Evolutionary conservation across 1,139 yeast species (phyloP).

Genomic region (Suhomyces guaymorum): DNA sequence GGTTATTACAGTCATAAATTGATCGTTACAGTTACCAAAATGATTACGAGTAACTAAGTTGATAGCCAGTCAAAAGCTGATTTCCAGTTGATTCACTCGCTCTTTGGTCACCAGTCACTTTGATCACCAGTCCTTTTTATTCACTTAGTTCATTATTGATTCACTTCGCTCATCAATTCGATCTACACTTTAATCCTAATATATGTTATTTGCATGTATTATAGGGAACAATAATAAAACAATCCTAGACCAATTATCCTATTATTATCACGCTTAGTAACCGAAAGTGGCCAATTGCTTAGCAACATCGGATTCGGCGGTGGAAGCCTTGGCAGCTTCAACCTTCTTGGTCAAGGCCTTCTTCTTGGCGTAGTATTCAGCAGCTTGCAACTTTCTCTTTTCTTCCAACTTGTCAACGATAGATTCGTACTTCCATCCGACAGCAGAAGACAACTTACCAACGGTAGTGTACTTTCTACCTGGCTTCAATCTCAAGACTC

Average conservation of each 20-base stretch:
- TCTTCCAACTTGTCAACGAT: conserved; percentile 97
- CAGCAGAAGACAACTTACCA: conserved; percentile 93
- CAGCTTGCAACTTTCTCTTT: conserved; percentile 98
- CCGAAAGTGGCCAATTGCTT: conserved; percentile 78
- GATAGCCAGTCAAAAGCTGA: too few species aligned
- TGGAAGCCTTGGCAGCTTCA: conserved; percentile 78
- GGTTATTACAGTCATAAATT: too few species aligned
- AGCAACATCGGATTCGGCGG: conserved; percentile 73
- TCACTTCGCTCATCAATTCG: too few species aligned
- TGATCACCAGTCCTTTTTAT: too few species aligned
- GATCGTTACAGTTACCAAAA: too few species aligned
- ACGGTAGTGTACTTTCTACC: conserved; percentile 99
- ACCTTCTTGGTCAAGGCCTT: conserved; percentile 92
- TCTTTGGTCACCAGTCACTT: too few species aligned
- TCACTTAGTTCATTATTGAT: too few species aligned
- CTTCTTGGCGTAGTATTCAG: conserved; percentile 99
- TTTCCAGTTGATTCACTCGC: too few species aligned
- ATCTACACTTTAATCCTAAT: too few species aligned
- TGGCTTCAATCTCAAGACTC: conserved; percentile 98
- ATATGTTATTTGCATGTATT: conserved; percentile 15
- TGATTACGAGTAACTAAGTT: too few species aligned
- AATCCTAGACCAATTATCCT: conserved; percentile 12
- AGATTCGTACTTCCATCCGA: conserved; percentile 99
- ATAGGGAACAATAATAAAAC: conserved; percentile 14
- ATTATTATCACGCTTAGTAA: conserved; percentile 50